A percentile compares a stretch with the other conserved stretches of the same genome.
phyloP scores from a whole-genome alignment of 208 protist species.

The Leishmania turanica region DNA sequence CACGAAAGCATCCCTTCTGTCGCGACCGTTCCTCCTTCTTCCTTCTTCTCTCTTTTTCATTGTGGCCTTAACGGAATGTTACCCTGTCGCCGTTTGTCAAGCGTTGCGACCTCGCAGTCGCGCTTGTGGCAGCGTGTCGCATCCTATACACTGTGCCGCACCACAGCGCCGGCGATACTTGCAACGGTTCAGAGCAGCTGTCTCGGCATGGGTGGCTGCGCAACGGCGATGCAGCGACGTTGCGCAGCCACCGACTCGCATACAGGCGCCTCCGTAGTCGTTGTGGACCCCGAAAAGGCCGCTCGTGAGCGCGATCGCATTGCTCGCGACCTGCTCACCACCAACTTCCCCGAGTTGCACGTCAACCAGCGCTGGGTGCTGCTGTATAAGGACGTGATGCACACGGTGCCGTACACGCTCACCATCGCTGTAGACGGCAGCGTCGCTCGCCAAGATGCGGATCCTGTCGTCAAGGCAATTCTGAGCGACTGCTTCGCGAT shows the following conservation, averaged over 20 bases:
- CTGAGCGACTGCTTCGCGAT: conserved; percentile 59
- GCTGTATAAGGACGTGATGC: conserved; percentile 48
- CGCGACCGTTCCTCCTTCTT: neutral
- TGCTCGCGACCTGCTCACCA: conserved; percentile 58
- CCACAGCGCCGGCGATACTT: neutral
- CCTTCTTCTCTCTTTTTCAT: neutral
- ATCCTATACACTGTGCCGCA: neutral
- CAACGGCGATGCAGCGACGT: conserved; percentile 18
- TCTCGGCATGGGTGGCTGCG: neutral
- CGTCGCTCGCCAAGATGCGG: conserved; percentile 13
- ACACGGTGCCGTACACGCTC: conserved; percentile 82
- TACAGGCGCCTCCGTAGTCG: conserved; percentile 58
- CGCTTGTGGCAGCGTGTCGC: neutral
- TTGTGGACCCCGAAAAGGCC: conserved; percentile 50
- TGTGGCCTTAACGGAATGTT: neutral
- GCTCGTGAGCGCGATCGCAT: conserved; percentile 70
- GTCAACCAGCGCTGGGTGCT: conserved; percentile 36
- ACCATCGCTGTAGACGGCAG: conserved; percentile 42
- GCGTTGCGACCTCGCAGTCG: neutral
- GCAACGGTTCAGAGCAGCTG: neutral
- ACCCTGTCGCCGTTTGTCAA: neutral
- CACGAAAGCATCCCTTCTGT: neutral
- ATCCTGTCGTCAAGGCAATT: conserved; percentile 29
- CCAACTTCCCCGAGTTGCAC: conserved; percentile 41
- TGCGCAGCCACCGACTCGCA: conserved; percentile 34